Evolutionary conservation across 139 green algal genomes (phyloP).

Genomic region (Closterium sp.): DNA sequence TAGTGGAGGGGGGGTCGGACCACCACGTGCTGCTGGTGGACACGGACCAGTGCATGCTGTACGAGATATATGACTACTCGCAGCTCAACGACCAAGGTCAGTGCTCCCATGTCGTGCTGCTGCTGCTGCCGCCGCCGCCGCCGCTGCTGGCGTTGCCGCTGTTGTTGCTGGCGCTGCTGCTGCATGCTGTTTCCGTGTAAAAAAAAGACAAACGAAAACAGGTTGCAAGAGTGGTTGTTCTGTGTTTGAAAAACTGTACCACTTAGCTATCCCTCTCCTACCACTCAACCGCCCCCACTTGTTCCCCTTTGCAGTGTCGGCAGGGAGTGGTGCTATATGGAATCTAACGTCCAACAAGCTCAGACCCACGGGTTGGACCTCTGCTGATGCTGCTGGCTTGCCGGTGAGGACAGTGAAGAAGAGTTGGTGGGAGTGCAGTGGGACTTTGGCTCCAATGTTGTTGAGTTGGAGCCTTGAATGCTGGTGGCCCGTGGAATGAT

Average conservation of each 20-base stretch:
- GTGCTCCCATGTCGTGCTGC: not conserved
- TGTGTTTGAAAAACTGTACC: not conserved
- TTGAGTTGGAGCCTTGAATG: not conserved
- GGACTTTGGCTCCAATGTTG: not conserved
- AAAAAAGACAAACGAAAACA: too few relatives aligned
- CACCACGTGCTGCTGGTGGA: conserved; percentile 52
- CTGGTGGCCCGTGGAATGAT: not conserved
- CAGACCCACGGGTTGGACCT: conserved; percentile 36
- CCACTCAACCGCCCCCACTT: not conserved
- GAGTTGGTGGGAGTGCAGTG: not conserved
- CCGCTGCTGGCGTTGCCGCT: not conserved
- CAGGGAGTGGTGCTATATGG: conserved; percentile 10
- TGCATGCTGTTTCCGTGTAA: not conserved
- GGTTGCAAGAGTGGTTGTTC: too few relatives aligned
- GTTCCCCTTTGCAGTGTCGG: not conserved
- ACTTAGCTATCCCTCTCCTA: too few relatives aligned
- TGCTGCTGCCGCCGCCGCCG: not conserved
- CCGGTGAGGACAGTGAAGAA: not conserved
- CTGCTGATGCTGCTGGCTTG: conserved; percentile 48
- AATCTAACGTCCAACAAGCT: conserved; percentile 29
- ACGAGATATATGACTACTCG: conserved; percentile 21
- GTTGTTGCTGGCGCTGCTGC: not conserved
- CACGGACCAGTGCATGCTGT: conserved; percentile 48
- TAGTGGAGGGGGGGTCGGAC: conserved; percentile 20
- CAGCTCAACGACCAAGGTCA: not conserved